Evolutionary conservation across 1,139 yeast genomes (phyloP), one percentile per base, ranked within the genome.

Genomic region (Saccharomyces hybrid): DNA sequence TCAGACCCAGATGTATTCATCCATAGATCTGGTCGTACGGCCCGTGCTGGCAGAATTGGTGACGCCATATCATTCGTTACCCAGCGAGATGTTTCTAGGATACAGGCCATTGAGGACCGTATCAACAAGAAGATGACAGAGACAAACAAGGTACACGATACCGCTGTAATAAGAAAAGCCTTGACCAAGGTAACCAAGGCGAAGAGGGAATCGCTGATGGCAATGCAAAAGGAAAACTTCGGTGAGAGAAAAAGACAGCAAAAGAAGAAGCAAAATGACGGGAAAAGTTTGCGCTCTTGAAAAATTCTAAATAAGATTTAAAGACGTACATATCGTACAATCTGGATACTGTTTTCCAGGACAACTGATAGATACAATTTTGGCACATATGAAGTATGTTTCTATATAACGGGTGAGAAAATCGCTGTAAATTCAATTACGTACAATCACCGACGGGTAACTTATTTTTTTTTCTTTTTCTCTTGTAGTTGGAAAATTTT

Each of bases 1-100:
- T 90, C 95, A 4, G 97, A 93, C 69, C 91, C 99, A 0, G 98
- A 93, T 69, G 97, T 91, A 69, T 95, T 87, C 65, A 88, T 93
- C 55, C 99, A 93, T 73, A 78, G 99, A 69, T 96, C 91, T n/a
- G 99, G 99, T 78, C 89, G 99, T 82, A 93, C 99, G 20, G 99
- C 99, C n/a, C 87, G 99, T 79, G 99, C 99, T 3, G 98, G 98
- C 5, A 78, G 95, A 64, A 74, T 76, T 53, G 93, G 93, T 68
- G 84, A 79, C 59, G 75, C 85, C 20, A 70, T 85, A 3, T 82
- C 95, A 13, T 78, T 93, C 56, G 85, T 93, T 5, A 82, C 96
- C 0, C 96, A 91, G 64, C 82, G 85, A 56, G 99, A 93, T 65
- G 85, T 93, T 16, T 79, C 77, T 28, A 78, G 98, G 64, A 80